Percentiles rank a stretch among this genome's conserved stretches.
Evolutionary conservation across 192 early-diverging fungal genomes (phyloP).

Genomic region (Rhizophlyctis rosea): DNA sequence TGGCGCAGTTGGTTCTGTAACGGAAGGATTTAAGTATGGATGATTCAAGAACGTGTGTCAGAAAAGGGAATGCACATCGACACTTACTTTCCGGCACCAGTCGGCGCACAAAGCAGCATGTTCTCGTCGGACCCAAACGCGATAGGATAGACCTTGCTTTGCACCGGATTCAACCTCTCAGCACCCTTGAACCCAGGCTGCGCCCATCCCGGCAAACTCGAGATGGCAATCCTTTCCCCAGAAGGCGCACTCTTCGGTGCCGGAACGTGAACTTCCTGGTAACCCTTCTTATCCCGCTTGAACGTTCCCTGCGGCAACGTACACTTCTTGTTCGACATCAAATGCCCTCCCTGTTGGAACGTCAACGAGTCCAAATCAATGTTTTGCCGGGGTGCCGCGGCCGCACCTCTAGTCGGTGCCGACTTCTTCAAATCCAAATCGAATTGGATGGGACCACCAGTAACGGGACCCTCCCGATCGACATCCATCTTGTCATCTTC

Average conservation of each 20-base stretch:
- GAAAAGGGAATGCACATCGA: too few relatives aligned
- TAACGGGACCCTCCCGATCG: constrained; percentile 16
- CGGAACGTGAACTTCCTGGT: constrained; percentile 94
- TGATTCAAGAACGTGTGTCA: too few relatives aligned
- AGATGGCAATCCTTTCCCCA: constrained; percentile 66
- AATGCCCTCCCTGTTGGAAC: constrained; percentile 90
- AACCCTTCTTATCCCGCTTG: constrained; percentile 83
- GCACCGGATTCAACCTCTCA: constrained; percentile 81
- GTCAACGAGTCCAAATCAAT: constrained; percentile 80
- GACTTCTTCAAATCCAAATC: constrained; percentile 25
- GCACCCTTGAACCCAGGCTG: constrained; percentile 69
- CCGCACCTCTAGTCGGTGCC: not conserved
- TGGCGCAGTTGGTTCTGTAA: constrained; percentile 96
- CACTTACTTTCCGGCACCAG: constrained; percentile 93
- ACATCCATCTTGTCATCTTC: constrained; percentile 55
- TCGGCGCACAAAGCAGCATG: constrained; percentile 96
- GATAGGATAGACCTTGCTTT: constrained; percentile 81
- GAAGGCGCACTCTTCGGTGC: constrained; percentile 70
- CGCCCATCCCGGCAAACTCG: constrained; percentile 75
- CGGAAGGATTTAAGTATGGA: too few relatives aligned
- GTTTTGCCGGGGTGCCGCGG: constrained; percentile 26
- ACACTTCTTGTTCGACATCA: constrained; percentile 98
- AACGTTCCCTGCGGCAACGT: constrained; percentile 89
- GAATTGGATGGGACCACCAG: constrained; percentile 50
- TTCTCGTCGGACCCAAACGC: constrained; percentile 90